Base-by-base conservation (phyloP, 176 grass and related monocot species). In the Lolium rigidum region DNA sequence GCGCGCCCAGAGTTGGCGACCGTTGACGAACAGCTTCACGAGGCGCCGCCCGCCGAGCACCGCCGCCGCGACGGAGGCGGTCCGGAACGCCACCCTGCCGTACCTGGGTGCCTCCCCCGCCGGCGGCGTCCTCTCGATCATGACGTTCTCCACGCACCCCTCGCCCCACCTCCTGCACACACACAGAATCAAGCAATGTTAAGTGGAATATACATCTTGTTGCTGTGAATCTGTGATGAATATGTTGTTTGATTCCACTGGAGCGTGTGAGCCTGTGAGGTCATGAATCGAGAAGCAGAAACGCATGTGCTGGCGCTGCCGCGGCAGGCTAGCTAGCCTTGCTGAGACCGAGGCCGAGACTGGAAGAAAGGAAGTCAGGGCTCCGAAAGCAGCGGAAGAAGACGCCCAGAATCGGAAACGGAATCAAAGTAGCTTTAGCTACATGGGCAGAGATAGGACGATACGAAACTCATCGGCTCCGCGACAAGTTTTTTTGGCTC, bases 1-100 rank as follows among this genome's bases (percentile, higher is more conserved):
- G 69, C 91, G 91, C 79, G 89, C 94, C 90, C 91, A 89, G 6
- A 95, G 28, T 9, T 95, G 89, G 9, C 91, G 82, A 16, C 94
- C 84, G n/a, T 93, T 89, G 72, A 95, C 86, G 70, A 85, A 8
- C 46, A 93, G 90, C 86, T 93, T 95, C 10, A 83, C 94, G 44
- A 91, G 80, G 28, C 28, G 83, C 55, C 70, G 76, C 12, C 86
- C 91, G 31, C 80, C 55, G 6, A 95, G 60, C 70, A 93, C 91
- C 8, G 90, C 86, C 13, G n/a, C 56, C 2, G 78, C 66, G 15
- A 68, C 81, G 1, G 78, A 38, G 9, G 86, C 87, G 0, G 44
- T 57, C 49, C 65, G 86, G 84, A 95, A 82, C 78, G 86, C 82
- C 20, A 93, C 80, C 78, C 82, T 82, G 8, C 94, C 94, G 57